These are phyloP conservation scores for Raddia guianensis DNA, from an alignment of 176 grass and related monocot species.

Conservation along the genomic window DNA sequence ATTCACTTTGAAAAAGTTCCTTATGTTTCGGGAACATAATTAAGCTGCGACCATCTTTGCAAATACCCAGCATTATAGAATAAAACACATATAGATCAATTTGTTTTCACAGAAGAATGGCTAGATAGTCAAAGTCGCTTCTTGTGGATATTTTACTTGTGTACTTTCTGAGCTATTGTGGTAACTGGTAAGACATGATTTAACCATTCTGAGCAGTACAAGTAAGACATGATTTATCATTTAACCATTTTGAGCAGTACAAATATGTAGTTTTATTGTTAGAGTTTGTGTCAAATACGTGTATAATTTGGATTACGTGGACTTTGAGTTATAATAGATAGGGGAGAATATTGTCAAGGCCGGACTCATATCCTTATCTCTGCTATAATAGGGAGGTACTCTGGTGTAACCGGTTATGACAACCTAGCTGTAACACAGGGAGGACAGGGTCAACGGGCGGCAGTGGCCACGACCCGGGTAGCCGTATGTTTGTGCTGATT, in stretches of 20 bases:
- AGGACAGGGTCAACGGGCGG: no score
- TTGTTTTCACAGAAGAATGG: constrained; percentile 10
- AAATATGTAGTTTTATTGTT: not conserved
- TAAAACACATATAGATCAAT: not conserved
- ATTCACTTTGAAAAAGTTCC: not conserved
- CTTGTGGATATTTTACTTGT: not conserved
- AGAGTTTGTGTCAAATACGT: no score
- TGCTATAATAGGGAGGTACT: no score
- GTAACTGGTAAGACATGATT: not conserved
- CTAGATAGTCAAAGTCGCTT: not conserved
- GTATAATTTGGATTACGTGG: no score
- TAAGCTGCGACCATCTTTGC: not conserved
- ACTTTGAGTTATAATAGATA: no score
- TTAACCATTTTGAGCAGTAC: not conserved
- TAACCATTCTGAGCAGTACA: not conserved
- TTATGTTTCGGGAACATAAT: not conserved
- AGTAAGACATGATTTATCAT: not conserved
- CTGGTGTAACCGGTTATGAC: no score
- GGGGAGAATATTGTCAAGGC: no score
- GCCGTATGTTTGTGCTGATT: no score
- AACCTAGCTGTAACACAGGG: no score
- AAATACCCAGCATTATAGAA: not conserved
- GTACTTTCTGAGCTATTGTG: not conserved
- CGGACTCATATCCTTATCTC: no score
- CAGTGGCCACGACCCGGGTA: no score